phyloP scores from a whole-genome alignment of 2,329 filamentous ascomycete species.

The Diaporthe australafricana region DNA sequence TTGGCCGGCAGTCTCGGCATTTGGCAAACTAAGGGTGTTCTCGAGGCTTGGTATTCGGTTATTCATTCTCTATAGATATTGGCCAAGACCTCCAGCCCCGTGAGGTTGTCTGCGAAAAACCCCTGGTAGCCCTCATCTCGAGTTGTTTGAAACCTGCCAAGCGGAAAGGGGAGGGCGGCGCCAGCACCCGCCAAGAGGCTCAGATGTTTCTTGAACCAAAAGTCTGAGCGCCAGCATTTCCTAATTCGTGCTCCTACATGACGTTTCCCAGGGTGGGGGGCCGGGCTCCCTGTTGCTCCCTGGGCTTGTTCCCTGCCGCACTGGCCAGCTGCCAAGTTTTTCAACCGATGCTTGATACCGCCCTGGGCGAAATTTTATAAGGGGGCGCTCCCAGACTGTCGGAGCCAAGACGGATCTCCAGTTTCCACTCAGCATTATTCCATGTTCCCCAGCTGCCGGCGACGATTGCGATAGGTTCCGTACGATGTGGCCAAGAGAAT shows the following conservation, averaged over 20 bases:
- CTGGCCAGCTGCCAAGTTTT: constrained; percentile 22
- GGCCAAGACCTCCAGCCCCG: constrained; percentile 14
- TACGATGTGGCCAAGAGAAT: constrained; percentile 28
- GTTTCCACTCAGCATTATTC: background rate
- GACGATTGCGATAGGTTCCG: constrained; percentile 29
- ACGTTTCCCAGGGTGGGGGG: too few relatives aligned
- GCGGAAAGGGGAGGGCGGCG: background rate
- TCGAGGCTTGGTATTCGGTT: constrained; percentile 7
- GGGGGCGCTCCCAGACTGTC: constrained; percentile 19
- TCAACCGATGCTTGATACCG: constrained; percentile 26
- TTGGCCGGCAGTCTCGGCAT: constrained; percentile 9
- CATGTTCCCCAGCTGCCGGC: background rate
- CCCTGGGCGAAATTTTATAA: background rate
- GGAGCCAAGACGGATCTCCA: constrained; percentile 34
- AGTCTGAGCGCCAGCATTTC: constrained; percentile 9
- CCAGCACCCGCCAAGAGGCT: constrained; percentile 26
- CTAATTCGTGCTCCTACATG: background rate
- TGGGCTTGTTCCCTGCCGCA: background rate
- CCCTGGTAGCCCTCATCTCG: background rate
- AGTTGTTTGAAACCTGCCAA: constrained; percentile 28
- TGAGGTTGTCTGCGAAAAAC: constrained; percentile 3
- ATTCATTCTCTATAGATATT: constrained; percentile 9
- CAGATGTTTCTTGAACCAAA: constrained; percentile 17
- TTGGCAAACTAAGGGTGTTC: constrained; percentile 1
- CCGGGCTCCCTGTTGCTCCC: background rate